Evolutionary conservation across 1,284 basidiomycete species (phyloP), one percentile per base, ranked within the genome.

Genomic region (Leccinum laetum): DNA sequence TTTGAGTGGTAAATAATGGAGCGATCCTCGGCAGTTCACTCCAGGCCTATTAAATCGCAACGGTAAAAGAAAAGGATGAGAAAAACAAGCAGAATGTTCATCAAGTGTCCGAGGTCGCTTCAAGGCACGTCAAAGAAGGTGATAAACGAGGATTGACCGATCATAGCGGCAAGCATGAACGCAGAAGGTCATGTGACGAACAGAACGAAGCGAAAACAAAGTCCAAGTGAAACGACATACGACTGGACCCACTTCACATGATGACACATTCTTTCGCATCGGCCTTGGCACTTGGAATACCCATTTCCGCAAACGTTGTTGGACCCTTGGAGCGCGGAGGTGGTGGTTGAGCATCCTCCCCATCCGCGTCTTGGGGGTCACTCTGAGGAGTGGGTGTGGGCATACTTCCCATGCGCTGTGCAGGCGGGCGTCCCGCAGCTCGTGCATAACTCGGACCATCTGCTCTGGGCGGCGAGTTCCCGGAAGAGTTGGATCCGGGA

Each of bases 241-340:
- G 46, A 49, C 18, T 13, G 18, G 46, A 21, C 14, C 11, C 14
- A 14, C 18, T 46, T 80, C 71, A 95, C 92, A 94, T 94, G 67
- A 95, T 84, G 53, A 91, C 79, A 80, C 94, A 96, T 0, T 94
- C 90, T 74, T 94, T 89, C 29, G 92, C 86, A 72, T 94, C 87
- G 59, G 86, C 84, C 71, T 90, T 92, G 53, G 83, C 86, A 16
- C 89, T 87, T 59, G 86, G 83, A 71, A 95, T 90, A 0, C 95
- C 95, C 95, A 97, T 96, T 81, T 97, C 95, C 41, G 90, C 92
- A 78, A 97, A 98, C 56, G 94, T 96, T 72, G 90, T 83, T 2
- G 93, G 88, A 8, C 86, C 84, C 68, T 81, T 81, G 58, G 13
- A 46, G 10, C 65, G 68, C 35, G 21, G 53, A 35, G 58, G 18